phyloP scores from a whole-genome alignment of 805 yeast species.

The Pichia manshurica region DNA sequence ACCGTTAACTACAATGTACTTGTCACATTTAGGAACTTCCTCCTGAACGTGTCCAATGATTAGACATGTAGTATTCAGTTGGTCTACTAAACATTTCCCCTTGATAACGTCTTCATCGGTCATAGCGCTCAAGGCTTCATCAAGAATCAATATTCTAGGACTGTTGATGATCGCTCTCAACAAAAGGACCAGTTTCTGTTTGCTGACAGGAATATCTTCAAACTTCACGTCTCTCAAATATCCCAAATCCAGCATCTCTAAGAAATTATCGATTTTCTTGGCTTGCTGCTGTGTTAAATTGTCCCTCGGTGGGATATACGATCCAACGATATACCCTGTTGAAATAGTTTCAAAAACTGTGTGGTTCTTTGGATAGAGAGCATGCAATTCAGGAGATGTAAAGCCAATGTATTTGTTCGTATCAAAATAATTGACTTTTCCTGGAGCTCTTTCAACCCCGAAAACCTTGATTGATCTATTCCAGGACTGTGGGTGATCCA shows the following conservation, averaged over 20 bases:
- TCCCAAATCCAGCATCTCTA: conserved; percentile 41
- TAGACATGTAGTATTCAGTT: conserved; percentile 62
- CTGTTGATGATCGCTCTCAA: conserved; percentile 70
- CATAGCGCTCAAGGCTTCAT: conserved; percentile 93
- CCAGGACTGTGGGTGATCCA: conserved; percentile 98
- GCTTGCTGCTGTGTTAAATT: conserved; percentile 33
- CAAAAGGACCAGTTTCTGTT: conserved; percentile 74
- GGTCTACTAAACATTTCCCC: conserved; percentile 47
- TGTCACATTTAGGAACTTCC: conserved; percentile 73
- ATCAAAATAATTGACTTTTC: conserved; percentile 68
- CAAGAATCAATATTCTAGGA: conserved; percentile 76
- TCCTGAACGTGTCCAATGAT: conserved; percentile 77
- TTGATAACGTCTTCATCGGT: conserved; percentile 52
- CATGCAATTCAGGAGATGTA: conserved; percentile 88
- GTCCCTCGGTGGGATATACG: conserved; percentile 44
- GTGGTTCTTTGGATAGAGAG: conserved; percentile 62
- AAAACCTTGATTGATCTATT: conserved; percentile 56
- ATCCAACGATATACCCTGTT: conserved; percentile 73
- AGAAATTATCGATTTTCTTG: conserved; percentile 38
- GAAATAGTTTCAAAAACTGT: conserved; percentile 53
- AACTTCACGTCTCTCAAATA: conserved; percentile 38
- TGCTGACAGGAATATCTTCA: conserved; percentile 52
- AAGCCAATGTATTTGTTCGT: conserved; percentile 77
- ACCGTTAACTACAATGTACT: conserved; percentile 35
- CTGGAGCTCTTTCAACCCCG: conserved; percentile 67